Base-by-base conservation (phyloP, 2,329 filamentous ascomycete species). In the Botrytis sinoallii region DNA sequence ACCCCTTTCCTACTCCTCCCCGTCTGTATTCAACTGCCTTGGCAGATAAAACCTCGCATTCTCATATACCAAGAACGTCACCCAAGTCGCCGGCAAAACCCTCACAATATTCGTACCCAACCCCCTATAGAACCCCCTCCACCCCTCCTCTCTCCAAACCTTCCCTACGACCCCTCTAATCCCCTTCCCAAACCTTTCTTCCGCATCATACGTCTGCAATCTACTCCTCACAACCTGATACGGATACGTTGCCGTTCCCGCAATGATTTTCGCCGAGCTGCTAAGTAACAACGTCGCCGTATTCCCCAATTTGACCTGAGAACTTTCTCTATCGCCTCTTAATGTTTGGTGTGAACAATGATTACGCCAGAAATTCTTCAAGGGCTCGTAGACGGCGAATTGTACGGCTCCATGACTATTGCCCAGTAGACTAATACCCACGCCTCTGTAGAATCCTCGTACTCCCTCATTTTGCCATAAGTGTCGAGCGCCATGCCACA, bases 1-100 rank as follows among this genome's bases (percentile, higher is more conserved):
- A 20, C 46, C 16, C 1, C 22, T 25, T 16, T 32, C 48, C 38
- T 69, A 69, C 16, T 69, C 40, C 20, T 35, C 12, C 4, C 18
- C 20, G 0, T 40, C 25, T 32, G 25, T 55, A 32, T n/a, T 60
- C 64, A 42, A 69, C 77, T 77, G 79, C 64, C 79, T 79, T 38
- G 88, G 85, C 52, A 97, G 81, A 81, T 93, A 91, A 77, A 88
- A 90, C 83, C 92, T 94, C 74, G 92, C 91, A 82, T 98, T 98
- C 85, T 99, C 96, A 83, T 98, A 98, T 38, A 98, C 95, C 79
- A 99, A 83, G 81, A 99, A 98, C 1, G 95, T 98, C 71, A 98
- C 93, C 89, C 96, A 97, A 5, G 96, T 98, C 46, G 94, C 95
- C 5, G 96, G 96, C 82, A 99, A 86, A 42, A 98, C 96, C 75